These are phyloP conservation scores for Aspergillus transmontanensis DNA, from an alignment of 2,329 filamentous ascomycete genomes.

Conservation along the genomic window DNA sequence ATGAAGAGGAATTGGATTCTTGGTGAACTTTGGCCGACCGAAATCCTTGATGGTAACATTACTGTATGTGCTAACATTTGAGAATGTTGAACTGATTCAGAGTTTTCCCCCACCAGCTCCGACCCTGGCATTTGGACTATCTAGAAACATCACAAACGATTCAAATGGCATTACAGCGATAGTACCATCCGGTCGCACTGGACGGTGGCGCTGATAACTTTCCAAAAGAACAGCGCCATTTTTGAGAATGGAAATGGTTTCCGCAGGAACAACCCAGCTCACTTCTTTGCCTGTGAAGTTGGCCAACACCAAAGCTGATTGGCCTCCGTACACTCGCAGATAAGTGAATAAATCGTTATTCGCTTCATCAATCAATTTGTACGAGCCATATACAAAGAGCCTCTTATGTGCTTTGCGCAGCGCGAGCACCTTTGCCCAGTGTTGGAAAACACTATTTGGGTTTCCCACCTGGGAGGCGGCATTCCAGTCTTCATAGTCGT, in stretches of 20 bases:
- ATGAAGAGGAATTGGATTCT: not conserved
- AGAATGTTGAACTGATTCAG: not conserved
- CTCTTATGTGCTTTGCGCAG: not conserved
- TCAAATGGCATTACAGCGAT: not conserved
- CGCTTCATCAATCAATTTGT: not conserved
- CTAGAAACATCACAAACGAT: not conserved
- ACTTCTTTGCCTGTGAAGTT: not conserved
- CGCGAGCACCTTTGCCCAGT: not conserved
- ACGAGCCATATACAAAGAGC: not conserved
- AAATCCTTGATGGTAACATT: not conserved
- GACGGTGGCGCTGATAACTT: not conserved
- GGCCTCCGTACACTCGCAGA: not conserved
- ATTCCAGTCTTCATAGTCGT: constrained; percentile 64
- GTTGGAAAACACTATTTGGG: not conserved
- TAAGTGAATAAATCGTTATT: not conserved
- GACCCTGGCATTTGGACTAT: not conserved
- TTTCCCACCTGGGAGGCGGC: constrained; percentile 39
- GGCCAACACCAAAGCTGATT: not conserved
- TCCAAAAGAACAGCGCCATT: not conserved
- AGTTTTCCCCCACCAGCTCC: not conserved
- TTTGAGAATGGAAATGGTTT: not conserved
- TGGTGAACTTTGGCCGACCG: not conserved
- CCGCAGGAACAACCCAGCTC: not conserved
- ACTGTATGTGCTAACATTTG: not conserved
- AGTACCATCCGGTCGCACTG: not conserved